A percentile compares a stretch with the other conserved stretches of the same genome.
Conservation (phyloP, 176 grass and related monocot genomes). For the Puccinellia tenuiflora region DNA sequence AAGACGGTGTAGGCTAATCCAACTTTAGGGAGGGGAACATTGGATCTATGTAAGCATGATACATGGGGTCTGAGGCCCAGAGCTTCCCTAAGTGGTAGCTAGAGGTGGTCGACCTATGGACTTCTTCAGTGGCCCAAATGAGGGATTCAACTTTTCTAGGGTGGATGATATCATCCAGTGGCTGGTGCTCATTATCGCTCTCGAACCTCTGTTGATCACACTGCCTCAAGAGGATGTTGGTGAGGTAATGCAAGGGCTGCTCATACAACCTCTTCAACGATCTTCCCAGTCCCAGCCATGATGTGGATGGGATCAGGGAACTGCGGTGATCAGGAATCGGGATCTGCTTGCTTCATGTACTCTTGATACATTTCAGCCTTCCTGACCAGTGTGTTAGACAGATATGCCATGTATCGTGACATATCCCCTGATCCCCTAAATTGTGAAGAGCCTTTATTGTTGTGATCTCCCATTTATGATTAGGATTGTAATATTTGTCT, state of each 20-base stretch:
- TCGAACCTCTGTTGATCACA: slow-evolving; percentile 70
- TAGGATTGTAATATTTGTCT: too few relatives aligned
- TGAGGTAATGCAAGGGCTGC: slow-evolving; percentile 86
- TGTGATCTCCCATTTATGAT: too few relatives aligned
- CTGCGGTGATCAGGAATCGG: slow-evolving; percentile 47
- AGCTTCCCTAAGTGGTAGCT: slow-evolving; percentile 48
- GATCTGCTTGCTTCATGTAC: slow-evolving; percentile 80
- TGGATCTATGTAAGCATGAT: slow-evolving; percentile 66
- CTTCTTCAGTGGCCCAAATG: slow-evolving; percentile 73
- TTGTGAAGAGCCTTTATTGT: too few relatives aligned
- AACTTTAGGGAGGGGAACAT: slow-evolving; percentile 41
- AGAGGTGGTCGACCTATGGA: slow-evolving; percentile 61
- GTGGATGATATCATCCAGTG: slow-evolving; percentile 63
- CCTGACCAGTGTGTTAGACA: slow-evolving; percentile 53
- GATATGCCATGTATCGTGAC: too few relatives aligned
- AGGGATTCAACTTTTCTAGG: slow-evolving; percentile 68
- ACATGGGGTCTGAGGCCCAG: slow-evolving; percentile 65
- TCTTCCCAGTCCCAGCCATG: slow-evolving; percentile 67
- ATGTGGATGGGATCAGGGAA: slow-evolving; percentile 67
- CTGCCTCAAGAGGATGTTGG: slow-evolving; percentile 60
- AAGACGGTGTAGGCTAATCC: not conserved
- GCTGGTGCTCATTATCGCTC: slow-evolving; percentile 34
- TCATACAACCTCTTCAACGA: slow-evolving; percentile 73
- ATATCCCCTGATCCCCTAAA: too few relatives aligned
- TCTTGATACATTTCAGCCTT: slow-evolving; percentile 90